Conservation (phyloP, 1,139 yeast genomes). For the Eremothecium gossypii region DNA sequence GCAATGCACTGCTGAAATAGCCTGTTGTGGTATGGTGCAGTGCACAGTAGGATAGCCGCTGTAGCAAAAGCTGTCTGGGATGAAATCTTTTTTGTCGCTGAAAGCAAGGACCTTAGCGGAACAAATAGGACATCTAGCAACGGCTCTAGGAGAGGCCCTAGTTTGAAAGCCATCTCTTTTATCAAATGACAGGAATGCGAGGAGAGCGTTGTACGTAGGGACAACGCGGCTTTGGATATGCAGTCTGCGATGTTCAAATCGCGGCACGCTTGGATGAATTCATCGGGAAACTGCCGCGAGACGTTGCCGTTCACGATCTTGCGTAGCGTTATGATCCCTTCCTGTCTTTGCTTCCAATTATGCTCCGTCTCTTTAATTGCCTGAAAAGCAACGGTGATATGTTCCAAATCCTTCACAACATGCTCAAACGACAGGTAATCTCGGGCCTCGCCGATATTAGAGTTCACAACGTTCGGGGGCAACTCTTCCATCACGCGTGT, state of each 20-base stretch:
- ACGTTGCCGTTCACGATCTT: conserved; percentile 53
- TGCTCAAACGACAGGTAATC: conserved; percentile 29
- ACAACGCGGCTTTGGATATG: conserved; percentile 55
- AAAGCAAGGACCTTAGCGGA: conserved; percentile 51
- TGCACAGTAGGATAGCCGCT: conserved; percentile 49
- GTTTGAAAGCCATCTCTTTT: conserved; percentile 56
- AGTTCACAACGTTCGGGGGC: conserved; percentile 4
- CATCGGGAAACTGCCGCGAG: conserved; percentile 34
- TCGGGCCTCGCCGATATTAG: conserved; percentile 13
- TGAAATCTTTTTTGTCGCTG: conserved; percentile 73
- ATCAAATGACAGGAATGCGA: conserved; percentile 66
- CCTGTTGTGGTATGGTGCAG: conserved; percentile 47
- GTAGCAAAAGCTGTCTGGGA: conserved; percentile 67
- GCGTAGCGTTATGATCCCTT: conserved; percentile 47
- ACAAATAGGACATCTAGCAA: conserved; percentile 55
- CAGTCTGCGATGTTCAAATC: conserved; percentile 42
- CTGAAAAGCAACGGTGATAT: conserved; percentile 40
- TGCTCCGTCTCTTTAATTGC: conserved; percentile 73
- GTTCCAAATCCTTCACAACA: conserved; percentile 33
- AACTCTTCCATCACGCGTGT: conserved; percentile 8
- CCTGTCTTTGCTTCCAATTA: conserved; percentile 77
- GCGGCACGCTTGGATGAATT: conserved; percentile 32
- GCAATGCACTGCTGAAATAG: conserved; percentile 43
- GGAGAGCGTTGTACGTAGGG: conserved; percentile 78
- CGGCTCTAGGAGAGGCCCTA: conserved; percentile 45